Evolutionary conservation across 176 grass and related monocot genomes (phyloP).

Genomic region (Cocos nucifera): DNA sequence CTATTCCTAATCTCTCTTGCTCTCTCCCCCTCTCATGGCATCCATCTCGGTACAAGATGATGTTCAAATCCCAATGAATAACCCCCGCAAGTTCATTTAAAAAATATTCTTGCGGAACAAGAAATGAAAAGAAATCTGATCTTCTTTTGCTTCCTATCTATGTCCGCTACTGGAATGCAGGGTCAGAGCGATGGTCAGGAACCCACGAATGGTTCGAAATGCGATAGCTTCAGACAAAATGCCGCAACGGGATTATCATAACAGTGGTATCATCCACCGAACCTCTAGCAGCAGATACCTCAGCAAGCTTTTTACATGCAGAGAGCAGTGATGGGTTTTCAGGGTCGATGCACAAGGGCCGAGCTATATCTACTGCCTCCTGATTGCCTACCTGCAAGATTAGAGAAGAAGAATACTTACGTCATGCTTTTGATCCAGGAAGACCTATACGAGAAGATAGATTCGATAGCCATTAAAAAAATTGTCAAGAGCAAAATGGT

Average conservation of each 20-base stretch:
- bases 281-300: conserved; percentile 52
- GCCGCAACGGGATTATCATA: conserved; percentile 64
- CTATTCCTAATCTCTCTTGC: too few species aligned
- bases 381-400: conserved; percentile 41
- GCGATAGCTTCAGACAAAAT: conserved; percentile 17
- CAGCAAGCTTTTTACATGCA: conserved; percentile 67
- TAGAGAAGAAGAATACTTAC: background rate
- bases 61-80: too few species aligned
- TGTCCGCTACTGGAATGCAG: too few species aligned
- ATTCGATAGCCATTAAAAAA: background rate
- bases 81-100: too few species aligned
- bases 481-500: background rate
- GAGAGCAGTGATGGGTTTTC: conserved; percentile 28
- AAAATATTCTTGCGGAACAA: too few species aligned
- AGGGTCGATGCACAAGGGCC: conserved; percentile 34
- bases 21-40: too few species aligned
- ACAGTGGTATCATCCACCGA: conserved; percentile 79
- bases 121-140: too few species aligned
- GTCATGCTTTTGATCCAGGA: background rate
- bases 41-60: too few species aligned
- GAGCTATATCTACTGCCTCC: conserved; percentile 63
- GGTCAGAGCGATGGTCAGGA: too few species aligned
- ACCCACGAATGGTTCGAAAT: too few species aligned
- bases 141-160: too few species aligned
- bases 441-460: background rate